Percentiles rank a stretch among this genome's conserved stretches.
These are phyloP conservation scores for Chlamydomonas eustigma DNA, from an alignment of 139 green algal genomes.

Conservation along the genomic window DNA sequence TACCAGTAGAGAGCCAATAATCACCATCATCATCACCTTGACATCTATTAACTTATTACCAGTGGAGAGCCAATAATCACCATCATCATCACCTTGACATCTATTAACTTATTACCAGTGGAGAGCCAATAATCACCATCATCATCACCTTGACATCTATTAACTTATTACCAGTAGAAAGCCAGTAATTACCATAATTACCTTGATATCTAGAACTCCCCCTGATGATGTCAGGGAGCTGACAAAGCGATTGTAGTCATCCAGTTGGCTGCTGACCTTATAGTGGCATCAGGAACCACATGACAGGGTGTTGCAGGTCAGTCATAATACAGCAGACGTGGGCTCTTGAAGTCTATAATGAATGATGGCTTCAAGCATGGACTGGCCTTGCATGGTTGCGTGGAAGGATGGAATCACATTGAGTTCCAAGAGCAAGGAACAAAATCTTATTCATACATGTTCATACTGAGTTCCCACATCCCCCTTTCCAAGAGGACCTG, in stretches of 20 bases:
- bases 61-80: neutral
- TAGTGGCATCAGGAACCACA: neutral
- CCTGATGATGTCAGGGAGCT: neutral
- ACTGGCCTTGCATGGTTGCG: too few species aligned
- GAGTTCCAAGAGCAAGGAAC: too few species aligned
- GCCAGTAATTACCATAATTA: neutral
- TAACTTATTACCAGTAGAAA: neutral
- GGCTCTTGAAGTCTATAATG: too few species aligned
- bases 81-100: neutral
- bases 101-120: neutral
- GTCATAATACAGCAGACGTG: too few species aligned
- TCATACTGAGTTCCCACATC: neutral
- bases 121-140: neutral
- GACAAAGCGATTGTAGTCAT: slow-evolving; percentile 9
- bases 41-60: neutral
- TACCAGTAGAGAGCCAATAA: neutral
- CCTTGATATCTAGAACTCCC: neutral
- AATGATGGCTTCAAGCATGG: too few species aligned
- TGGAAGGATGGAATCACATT: too few species aligned
- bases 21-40: neutral
- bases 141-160: neutral
- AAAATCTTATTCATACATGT: too few species aligned
- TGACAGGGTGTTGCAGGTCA: too few species aligned
- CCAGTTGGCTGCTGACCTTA: neutral
- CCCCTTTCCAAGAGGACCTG: too few species aligned